Percentiles rank a stretch among this genome's conserved stretches.
Conservation (phyloP, 2,329 filamentous ascomycete species). For the Pseudogymnoascus sp. region DNA sequence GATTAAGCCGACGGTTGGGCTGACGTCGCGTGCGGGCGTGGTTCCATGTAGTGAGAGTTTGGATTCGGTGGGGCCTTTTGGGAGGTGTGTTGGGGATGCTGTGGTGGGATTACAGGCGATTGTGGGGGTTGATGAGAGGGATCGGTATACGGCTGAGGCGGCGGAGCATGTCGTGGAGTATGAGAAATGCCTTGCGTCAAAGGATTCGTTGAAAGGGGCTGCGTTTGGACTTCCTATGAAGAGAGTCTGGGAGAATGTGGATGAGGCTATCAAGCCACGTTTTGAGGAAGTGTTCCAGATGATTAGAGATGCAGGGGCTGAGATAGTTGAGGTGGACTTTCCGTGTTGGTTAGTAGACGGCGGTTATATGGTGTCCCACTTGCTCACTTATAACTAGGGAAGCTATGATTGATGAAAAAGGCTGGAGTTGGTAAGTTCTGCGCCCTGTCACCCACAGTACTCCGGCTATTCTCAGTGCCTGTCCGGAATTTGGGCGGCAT, state of each 20-base stretch:
- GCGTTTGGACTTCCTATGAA: constrained; percentile 9
- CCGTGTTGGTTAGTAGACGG: background rate
- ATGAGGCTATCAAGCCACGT: background rate
- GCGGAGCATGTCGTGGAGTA: background rate
- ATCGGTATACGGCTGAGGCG: constrained; percentile 49
- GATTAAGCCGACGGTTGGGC: constrained; percentile 59
- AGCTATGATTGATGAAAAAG: background rate
- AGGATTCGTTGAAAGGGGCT: constrained; percentile 4
- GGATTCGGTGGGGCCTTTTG: constrained; percentile 59
- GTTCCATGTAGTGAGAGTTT: constrained; percentile 55
- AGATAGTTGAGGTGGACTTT: constrained; percentile 8
- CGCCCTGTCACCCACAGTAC: background rate
- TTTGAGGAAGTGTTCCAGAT: background rate
- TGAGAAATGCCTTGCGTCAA: constrained; percentile 10
- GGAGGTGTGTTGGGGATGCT: constrained; percentile 56
- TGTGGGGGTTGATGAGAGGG: constrained; percentile 45
- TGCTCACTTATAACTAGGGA: background rate
- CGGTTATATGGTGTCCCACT: background rate
- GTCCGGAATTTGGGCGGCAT: too few species aligned
- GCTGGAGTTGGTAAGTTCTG: background rate
- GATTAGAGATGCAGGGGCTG: constrained; percentile 8
- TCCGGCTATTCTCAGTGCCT: too few species aligned
- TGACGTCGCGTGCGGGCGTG: constrained; percentile 53
- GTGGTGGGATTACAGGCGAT: constrained; percentile 53
- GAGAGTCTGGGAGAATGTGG: constrained; percentile 6